Percentiles rank a stretch among this genome's conserved stretches.
phyloP scores from a whole-genome alignment of 768 basidiomycete genomes.

The Agaricus subrufescens region DNA sequence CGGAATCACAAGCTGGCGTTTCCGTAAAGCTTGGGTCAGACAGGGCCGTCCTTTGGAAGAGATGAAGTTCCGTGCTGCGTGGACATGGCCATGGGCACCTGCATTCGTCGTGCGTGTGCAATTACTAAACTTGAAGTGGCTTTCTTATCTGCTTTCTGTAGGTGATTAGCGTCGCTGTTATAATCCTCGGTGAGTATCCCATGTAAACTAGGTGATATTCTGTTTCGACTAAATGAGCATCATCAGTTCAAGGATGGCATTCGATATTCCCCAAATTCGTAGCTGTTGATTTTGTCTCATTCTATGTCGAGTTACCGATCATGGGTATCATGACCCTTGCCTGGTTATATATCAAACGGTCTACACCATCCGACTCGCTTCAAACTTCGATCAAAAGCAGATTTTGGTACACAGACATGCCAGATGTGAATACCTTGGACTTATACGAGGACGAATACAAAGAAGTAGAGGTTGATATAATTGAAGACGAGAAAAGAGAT shows the following conservation, averaged over 20 bases:
- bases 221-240: neutral
- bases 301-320: conserved; percentile 74
- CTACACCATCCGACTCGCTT: conserved; percentile 6
- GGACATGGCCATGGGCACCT: conserved; percentile 87
- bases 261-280: conserved; percentile 67
- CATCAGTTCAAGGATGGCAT: conserved; percentile 83
- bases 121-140: neutral
- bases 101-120: conserved; percentile 59
- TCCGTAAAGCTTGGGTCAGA: conserved; percentile 70
- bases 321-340: conserved; percentile 53
- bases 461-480: conserved; percentile 37
- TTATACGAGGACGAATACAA: conserved; percentile 53
- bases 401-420: conserved; percentile 45
- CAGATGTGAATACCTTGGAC: conserved; percentile 59
- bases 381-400: conserved; percentile 9
- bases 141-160: conserved; percentile 17
- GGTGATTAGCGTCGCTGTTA: conserved; percentile 44
- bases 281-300: conserved; percentile 65
- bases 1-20: conserved; percentile 78
- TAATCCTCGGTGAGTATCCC: conserved; percentile 56
- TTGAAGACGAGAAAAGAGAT: conserved; percentile 36
- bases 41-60: conserved; percentile 68
- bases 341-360: conserved; percentile 8
- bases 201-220: neutral
- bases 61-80: conserved; percentile 67